Evolutionary conservation across 208 protist genomes (phyloP), one percentile per base, ranked within the genome.

Genomic region (Acanthamoeba healyi): DNA sequence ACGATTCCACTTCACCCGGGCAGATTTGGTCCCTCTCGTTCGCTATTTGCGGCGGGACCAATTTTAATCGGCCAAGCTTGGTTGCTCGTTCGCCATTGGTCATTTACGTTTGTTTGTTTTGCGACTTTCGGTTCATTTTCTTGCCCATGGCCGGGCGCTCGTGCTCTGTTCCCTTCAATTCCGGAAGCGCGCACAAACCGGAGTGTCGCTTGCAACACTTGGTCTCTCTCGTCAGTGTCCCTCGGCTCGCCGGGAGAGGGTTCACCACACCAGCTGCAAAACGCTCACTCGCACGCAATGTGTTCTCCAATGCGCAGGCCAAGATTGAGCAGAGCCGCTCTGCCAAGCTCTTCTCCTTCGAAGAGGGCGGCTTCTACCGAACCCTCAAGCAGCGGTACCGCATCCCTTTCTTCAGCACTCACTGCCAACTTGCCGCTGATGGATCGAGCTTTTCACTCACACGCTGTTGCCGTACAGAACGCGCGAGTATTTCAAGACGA

Each of bases 331-430:
- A 29, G 42, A 90, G 56, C 38, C 70, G 54, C 9, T 94, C 79
- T 0, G 70, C 70, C 70, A 79, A 79, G 70, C 49, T 79, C 19
- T 95, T 95, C 94, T 93, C 94, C 17, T 95, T 95, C 40, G 90
- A 94, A 36, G 93, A 95, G 12, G 88, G 95, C 58, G 94, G 94
- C 36, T 95, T 95, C 90, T 95, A 95, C 49, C 34, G 94, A 15
- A 95, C 54, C 22, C 51, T 95, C 40, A 95, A 95, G 81, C 46
- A 67, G 58, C 58, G 58, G 58, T 67, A 14, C 58, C 51, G 17
- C 51, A 22, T 1, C 12, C 51, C 51, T 58, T 26, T 22, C 3
- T 19, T 22, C 51, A 7, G 26, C 0, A 0, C 14, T 5, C 7
- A 5, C 51, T 58, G 19, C 17, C 51, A 19, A 24, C 3, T 22